Conservation (phyloP, 257 asterid genomes). For the Plantago elongata region DNA sequence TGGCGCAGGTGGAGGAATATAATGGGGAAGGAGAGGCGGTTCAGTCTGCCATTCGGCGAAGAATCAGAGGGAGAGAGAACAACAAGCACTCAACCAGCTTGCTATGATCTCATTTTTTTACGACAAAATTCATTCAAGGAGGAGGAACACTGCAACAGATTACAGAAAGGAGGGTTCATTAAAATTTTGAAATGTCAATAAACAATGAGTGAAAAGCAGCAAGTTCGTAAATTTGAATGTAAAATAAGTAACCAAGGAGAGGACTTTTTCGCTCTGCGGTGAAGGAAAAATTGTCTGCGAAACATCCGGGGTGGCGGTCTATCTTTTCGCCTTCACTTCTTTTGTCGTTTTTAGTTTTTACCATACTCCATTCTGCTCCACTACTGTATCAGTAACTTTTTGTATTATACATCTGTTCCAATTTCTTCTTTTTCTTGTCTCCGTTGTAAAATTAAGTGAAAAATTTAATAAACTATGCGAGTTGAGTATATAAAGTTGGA, state of each 20-base stretch:
- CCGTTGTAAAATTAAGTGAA: too few relatives aligned
- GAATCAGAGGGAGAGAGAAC: constrained; percentile 46
- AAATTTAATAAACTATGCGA: too few relatives aligned
- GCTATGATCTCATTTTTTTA: background rate
- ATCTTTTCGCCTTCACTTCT: constrained; percentile 2
- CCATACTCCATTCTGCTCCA: too few relatives aligned
- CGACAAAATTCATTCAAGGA: background rate
- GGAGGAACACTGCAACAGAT: too few relatives aligned
- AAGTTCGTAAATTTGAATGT: background rate
- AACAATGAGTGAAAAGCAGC: background rate
- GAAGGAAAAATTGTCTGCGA: constrained; percentile 53
- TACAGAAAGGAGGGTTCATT: background rate
- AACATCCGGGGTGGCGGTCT: constrained; percentile 64
- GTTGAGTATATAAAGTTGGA: too few relatives aligned
- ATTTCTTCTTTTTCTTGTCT: too few relatives aligned
- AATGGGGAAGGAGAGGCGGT: constrained; percentile 75
- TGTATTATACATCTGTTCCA: too few relatives aligned
- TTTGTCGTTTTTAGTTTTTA: too few relatives aligned
- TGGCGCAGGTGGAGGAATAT: constrained; percentile 71
- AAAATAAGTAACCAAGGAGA: background rate
- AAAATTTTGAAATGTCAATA: constrained; percentile 8
- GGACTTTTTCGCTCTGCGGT: constrained; percentile 28
- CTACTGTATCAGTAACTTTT: too few relatives aligned
- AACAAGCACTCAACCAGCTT: too few relatives aligned
- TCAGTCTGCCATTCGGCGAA: constrained; percentile 86